Evolutionary conservation across 768 basidiomycete genomes (phyloP), one percentile per base, ranked within the genome.

Genomic region (Boletus subparvulus): DNA sequence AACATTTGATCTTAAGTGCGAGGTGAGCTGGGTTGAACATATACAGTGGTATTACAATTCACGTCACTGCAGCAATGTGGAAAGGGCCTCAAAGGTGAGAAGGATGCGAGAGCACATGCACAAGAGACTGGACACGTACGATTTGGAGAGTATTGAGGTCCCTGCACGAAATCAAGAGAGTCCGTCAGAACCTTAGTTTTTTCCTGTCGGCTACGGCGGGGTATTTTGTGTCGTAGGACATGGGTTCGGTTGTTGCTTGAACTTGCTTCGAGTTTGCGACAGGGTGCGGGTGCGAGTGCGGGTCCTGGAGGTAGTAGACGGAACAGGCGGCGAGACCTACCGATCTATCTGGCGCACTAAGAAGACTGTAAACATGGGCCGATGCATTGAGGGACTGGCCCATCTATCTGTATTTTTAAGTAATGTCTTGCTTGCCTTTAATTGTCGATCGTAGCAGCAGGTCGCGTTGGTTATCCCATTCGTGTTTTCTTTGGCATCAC

Each of bases 81-180:
- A 17, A 78, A 85, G 64, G 94, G 92, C 0, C 74, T 98, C 61
- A 95, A 88, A 63, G 96, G 96, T 35, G 95, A 98, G 77, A 98
- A 94, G 66, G 94, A 86, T 58, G 96, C 96, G 1, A 83, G 91
- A 36, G 81, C 82, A 46, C 96, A 98, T 69, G 96, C 96, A 6
- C 82, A 82, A 64, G 77, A 84, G 71, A 97, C 94, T 1, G 93
- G 95, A 0, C 95, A 97, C 73, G 80, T 82, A 19, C 78, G 79
- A 41, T 95, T 95, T 62, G 92, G 91, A 59, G 93, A 93, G 68
- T 94, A 87, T 68, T 90, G 61, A 71, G 26, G n/a, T 75, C 54
- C 8, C 37, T n/a, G 21, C 21, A 55, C 9, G 41, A 21, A 42
- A 26, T 51, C 43, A 44, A 16, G 19, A n/a, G 5, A 24, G 37